Percentiles rank a stretch among this genome's conserved stretches.
Conservation (phyloP, 768 basidiomycete genomes). For the Phallus indusiatus region DNA sequence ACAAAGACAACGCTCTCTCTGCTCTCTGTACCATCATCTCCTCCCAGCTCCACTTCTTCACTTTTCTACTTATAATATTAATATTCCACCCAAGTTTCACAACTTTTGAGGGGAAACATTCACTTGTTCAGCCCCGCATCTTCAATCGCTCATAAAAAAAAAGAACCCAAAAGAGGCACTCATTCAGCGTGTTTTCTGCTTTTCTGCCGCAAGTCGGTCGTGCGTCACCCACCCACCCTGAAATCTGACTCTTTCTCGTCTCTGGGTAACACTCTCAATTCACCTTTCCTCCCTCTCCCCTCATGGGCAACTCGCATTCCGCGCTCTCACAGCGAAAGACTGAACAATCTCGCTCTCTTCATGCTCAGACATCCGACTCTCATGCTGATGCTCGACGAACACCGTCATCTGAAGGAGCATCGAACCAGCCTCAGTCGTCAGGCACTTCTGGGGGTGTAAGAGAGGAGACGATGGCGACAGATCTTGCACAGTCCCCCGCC, state of each 20-base stretch:
- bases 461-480: neutral
- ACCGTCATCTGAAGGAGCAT: neutral
- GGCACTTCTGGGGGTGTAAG: neutral
- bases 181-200: neutral
- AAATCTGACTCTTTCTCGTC: too few relatives aligned
- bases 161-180: neutral
- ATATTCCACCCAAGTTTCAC: neutral
- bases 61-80: neutral
- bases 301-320: constrained; percentile 3
- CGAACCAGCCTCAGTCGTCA: neutral
- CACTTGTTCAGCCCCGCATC: neutral
- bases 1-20: neutral
- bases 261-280: neutral
- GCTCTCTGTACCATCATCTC: neutral
- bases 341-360: neutral
- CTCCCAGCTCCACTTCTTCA: neutral
- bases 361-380: too few relatives aligned
- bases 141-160: too few relatives aligned
- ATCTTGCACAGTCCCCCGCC: neutral
- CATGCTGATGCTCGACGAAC: neutral
- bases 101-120: neutral
- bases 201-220: neutral
- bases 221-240: neutral
- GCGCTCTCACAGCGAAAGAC: neutral
- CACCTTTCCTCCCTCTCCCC: neutral